Evolutionary conservation across 495 filamentous ascomycete genomes (phyloP), one percentile per base, ranked within the genome.

Genomic region (Hypomontagnella submonticulosa): DNA sequence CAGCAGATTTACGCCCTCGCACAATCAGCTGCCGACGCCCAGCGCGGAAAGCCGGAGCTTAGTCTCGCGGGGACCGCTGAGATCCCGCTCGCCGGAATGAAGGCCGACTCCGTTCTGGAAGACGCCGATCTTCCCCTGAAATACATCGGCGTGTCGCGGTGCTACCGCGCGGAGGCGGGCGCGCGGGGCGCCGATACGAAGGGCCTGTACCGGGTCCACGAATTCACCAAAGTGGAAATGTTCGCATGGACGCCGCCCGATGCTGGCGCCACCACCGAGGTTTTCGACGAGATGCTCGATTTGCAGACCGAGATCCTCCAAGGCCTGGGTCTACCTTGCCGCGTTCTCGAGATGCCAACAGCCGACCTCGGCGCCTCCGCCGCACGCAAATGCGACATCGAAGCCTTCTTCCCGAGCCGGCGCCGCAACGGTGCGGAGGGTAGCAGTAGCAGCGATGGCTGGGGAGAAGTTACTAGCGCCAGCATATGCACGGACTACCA

Each of bases 171-270:
- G 12, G 95, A 99, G 76, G 96, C 95, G 1, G 95, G 95, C 15
- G 89, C 91, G 4, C 83, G 95, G 15, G 95, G 95, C 32, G 87
- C 86, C 18, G 92, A 96, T 38, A 96, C 91, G 6, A 97, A 97
- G 77, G 95, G 95, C 7, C 82, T 99, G 5, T 99, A 98, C 78
- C 89, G 95, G 10, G 95, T 99, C n/a, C 95, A 98, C 79, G 95
- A 99, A 74, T 99, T 99, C 78, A 96, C 92, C 37, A 99, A 99
- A 71, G 94, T 98, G 1, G 95, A 99, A 74, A 87, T 99, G 80
- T 99, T 99, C 73, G 91, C 88, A 0, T 99, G 94, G 94, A 87
- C 87, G 4, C 42, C 77, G 0, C 87, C 88, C 8, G 80, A 80
- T 19, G 49, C 42, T 0, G 58, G 65, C 3, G 71, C 75, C 1